These are phyloP conservation scores for Ceratobasidium sp. DNA, from an alignment of 1,284 basidiomycete species.

Conservation along the genomic window DNA sequence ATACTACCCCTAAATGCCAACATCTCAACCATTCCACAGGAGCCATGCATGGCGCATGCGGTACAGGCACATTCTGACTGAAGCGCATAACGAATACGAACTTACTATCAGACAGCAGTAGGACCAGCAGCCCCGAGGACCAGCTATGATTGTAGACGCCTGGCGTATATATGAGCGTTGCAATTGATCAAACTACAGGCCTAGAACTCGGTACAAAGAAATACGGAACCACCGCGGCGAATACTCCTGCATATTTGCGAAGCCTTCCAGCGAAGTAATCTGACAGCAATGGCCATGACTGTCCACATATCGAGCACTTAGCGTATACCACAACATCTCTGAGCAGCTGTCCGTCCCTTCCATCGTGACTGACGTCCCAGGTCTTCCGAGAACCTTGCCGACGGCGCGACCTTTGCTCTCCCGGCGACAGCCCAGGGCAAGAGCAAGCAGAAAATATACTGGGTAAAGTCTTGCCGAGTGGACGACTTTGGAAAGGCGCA, in stretches of 20 bases:
- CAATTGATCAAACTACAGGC: background rate
- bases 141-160: too few relatives aligned
- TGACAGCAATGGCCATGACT: background rate
- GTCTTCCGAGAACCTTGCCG: background rate
- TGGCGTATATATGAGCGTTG: too few relatives aligned
- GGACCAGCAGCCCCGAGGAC: too few relatives aligned
- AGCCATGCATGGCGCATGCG: too few relatives aligned
- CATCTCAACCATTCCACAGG: too few relatives aligned
- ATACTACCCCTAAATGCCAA: too few relatives aligned
- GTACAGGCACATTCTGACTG: too few relatives aligned
- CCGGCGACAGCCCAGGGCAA: background rate
- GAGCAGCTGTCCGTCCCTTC: background rate
- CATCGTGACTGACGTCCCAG: constrained; percentile 5
- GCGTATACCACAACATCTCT: background rate
- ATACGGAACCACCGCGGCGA: background rate
- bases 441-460: background rate
- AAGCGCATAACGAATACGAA: too few relatives aligned
- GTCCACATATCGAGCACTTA: background rate
- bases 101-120: too few relatives aligned
- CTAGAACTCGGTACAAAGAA: background rate
- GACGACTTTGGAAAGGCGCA: constrained; percentile 3
- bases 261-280: background rate
- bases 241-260: background rate
- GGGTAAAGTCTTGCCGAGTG: background rate
- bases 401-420: background rate